phyloP scores from a whole-genome alignment of 1,284 basidiomycete species.

The Sanghuangporus sanghuang region DNA sequence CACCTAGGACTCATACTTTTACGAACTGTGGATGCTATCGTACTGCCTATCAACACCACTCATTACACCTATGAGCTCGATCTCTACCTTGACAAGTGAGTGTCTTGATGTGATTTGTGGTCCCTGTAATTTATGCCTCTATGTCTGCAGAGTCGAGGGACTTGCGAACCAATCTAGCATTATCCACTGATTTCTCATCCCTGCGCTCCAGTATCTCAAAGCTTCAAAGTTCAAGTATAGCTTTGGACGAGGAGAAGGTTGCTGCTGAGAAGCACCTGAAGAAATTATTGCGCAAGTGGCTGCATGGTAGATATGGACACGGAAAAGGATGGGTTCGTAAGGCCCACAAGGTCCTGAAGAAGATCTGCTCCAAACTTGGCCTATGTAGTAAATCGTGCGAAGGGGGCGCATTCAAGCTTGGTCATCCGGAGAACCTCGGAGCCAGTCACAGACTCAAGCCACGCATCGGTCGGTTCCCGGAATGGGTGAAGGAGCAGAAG shows the following conservation, averaged over 20 bases:
- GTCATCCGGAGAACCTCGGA: not conserved
- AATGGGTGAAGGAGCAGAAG: slow-evolving; percentile 17
- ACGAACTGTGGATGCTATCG: slow-evolving; percentile 52
- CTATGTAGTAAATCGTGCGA: not conserved
- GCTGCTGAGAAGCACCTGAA: slow-evolving; percentile 28
- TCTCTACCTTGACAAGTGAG: slow-evolving; percentile 44
- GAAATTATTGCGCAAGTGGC: slow-evolving; percentile 14
- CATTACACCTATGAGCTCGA: slow-evolving; percentile 56
- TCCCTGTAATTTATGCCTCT: not conserved
- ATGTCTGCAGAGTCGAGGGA: slow-evolving; percentile 14
- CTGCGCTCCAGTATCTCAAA: slow-evolving; percentile 40
- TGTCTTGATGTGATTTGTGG: not conserved
- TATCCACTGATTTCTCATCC: slow-evolving; percentile 15
- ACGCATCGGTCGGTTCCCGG: slow-evolving; percentile 18
- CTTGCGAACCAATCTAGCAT: slow-evolving; percentile 3
- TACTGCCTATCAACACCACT: slow-evolving; percentile 72
- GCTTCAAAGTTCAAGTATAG: slow-evolving; percentile 46
- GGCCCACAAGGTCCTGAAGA: slow-evolving; percentile 2
- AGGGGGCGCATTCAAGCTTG: not conserved
- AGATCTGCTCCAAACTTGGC: slow-evolving; percentile 28
- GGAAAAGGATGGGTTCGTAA: not conserved
- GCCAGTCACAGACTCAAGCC: slow-evolving; percentile 10
- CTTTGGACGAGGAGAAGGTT: slow-evolving; percentile 50
- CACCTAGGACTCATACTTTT: slow-evolving; percentile 60
- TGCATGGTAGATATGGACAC: slow-evolving; percentile 5